phyloP scores from a whole-genome alignment of 192 early-diverging fungal species.

The Coemansia sp. region DNA sequence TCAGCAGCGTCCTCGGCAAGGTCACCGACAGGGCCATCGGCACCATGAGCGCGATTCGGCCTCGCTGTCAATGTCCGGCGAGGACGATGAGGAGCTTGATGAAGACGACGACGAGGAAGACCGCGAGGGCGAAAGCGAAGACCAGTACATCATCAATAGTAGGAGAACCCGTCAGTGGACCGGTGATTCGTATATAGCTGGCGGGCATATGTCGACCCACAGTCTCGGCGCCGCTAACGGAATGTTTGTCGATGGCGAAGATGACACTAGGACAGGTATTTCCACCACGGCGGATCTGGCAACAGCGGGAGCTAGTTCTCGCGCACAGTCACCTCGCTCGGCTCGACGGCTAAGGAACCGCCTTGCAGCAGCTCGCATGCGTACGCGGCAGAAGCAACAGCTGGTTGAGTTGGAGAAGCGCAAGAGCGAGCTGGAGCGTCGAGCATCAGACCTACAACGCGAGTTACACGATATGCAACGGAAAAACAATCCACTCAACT shows the following conservation, averaged over 20 bases:
- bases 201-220: not conserved
- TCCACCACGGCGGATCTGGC: not conserved
- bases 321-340: constrained; percentile 40
- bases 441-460: constrained; percentile 29
- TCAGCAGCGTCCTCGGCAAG: not conserved
- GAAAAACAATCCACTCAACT: constrained; percentile 33
- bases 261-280: not conserved
- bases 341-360: constrained; percentile 38
- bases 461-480: constrained; percentile 35
- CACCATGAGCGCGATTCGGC: not conserved
- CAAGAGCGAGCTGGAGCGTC: constrained; percentile 34
- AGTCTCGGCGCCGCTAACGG: not conserved
- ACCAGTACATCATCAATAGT: not conserved
- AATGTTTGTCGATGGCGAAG: not conserved
- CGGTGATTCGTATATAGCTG: not conserved
- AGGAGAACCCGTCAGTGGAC: not conserved
- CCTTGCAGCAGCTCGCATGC: constrained; percentile 49
- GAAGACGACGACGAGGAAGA: not conserved
- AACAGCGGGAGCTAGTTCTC: not conserved
- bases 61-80: constrained; percentile 1
- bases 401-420: constrained; percentile 43
- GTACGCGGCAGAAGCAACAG: constrained; percentile 48
- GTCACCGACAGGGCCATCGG: not conserved
- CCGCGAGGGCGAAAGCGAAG: not conserved
- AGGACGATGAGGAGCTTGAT: not conserved